A percentile compares a stretch with the other conserved stretches of the same genome.
Evolutionary conservation across 1,139 yeast genomes (phyloP).

Genomic region (Sugiyamaella grinbergsii): DNA sequence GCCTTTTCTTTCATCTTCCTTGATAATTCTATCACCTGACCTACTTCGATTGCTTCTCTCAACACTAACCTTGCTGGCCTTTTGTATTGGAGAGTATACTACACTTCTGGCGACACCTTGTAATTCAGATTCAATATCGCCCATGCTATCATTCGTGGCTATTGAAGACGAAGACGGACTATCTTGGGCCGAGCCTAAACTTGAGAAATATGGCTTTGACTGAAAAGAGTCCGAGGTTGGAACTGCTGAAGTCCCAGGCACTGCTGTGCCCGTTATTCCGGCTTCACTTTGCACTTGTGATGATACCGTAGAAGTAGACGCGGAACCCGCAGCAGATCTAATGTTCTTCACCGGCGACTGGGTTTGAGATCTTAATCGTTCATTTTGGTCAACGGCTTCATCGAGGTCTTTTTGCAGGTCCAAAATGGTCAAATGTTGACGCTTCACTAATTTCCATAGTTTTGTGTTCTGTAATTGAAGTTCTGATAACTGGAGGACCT

Average conservation of each 20-base stretch:
- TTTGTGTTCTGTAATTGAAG: slow-evolving; percentile 37
- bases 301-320: slow-evolving; percentile 12
- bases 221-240: neutral
- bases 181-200: neutral
- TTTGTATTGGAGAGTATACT: slow-evolving; percentile 12
- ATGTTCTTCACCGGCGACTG: slow-evolving; percentile 4
- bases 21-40: neutral
- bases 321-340: slow-evolving; percentile 12
- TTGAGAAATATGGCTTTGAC: too few relatives aligned
- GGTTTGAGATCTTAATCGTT: slow-evolving; percentile 22
- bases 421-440: slow-evolving; percentile 38
- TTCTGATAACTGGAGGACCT: slow-evolving; percentile 30
- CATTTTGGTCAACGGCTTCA: slow-evolving; percentile 31
- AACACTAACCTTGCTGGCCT: slow-evolving; percentile 9
- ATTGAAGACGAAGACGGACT: neutral
- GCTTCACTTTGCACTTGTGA: slow-evolving; percentile 4
- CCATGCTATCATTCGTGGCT: slow-evolving; percentile 5
- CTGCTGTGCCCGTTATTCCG: neutral
- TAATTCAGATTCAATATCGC: neutral
- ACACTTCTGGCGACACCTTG: neutral
- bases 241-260: neutral
- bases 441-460: slow-evolving; percentile 38
- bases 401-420: slow-evolving; percentile 39
- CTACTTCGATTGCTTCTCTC: slow-evolving; percentile 4
- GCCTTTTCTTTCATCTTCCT: neutral